A percentile compares a stretch with the other conserved stretches of the same genome.
These are phyloP conservation scores for Trichoderma cornu-damae DNA, from an alignment of 2,329 filamentous ascomycete species.

Conservation along the genomic window DNA sequence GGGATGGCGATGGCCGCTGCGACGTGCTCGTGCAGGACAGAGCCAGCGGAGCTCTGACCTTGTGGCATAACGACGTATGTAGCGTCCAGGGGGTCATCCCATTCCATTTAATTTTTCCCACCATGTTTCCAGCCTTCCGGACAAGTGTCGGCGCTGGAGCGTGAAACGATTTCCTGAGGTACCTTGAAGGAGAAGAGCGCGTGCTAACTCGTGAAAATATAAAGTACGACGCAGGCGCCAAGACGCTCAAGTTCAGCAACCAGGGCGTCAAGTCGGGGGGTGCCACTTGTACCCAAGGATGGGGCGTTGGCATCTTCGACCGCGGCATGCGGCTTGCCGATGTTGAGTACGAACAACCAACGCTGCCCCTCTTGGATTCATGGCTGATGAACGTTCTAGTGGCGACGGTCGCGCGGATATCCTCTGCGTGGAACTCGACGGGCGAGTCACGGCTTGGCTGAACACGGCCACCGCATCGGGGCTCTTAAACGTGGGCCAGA, in stretches of 20 bases:
- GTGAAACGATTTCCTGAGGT: too few relatives aligned
- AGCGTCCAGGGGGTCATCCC: too few relatives aligned
- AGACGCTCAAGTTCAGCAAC: background rate
- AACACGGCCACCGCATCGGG: background rate
- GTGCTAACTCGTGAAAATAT: background rate
- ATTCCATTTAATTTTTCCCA: too few relatives aligned
- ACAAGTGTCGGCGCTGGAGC: too few relatives aligned
- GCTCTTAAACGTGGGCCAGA: background rate
- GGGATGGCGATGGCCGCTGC: background rate
- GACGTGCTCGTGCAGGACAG: background rate
- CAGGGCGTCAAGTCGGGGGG: background rate
- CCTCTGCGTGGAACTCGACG: background rate
- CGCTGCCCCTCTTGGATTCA: background rate
- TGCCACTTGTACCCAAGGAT: background rate
- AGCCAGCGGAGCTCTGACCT: background rate
- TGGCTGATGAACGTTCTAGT: background rate
- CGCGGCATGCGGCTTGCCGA: background rate
- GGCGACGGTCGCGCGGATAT: background rate
- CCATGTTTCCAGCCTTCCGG: too few relatives aligned
- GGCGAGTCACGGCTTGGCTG: background rate
- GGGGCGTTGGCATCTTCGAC: conserved; percentile 1
- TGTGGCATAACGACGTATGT: background rate
- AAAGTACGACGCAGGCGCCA: background rate
- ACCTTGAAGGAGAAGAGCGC: conserved; percentile 12
- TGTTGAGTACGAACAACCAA: background rate